phyloP scores from a whole-genome alignment of 169 alveolate genomes.

The Perkinsus olseni region DNA sequence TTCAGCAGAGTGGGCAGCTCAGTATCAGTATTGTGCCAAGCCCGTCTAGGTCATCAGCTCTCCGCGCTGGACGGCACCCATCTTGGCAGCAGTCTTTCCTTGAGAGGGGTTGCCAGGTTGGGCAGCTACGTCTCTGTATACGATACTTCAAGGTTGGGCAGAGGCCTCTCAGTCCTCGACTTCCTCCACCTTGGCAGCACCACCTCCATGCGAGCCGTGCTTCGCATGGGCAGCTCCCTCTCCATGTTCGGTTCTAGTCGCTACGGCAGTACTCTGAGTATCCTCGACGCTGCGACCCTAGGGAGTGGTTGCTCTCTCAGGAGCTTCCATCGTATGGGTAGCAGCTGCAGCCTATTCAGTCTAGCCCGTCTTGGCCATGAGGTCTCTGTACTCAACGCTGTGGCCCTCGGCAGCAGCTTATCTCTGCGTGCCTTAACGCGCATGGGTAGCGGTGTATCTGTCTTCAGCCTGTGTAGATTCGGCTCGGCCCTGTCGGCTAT shows the following conservation, averaged over 20 bases:
- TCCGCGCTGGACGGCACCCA: not conserved
- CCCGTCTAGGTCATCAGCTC: not conserved
- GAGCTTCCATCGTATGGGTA: conserved; percentile 10
- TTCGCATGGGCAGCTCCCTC: not conserved
- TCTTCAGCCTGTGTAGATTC: conserved; percentile 24
- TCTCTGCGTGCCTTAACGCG: conserved; percentile 20
- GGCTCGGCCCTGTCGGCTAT: conserved; percentile 15
- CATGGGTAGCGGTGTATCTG: conserved; percentile 8
- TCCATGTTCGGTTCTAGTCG: not conserved
- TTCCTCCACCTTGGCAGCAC: not conserved
- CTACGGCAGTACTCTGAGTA: not conserved
- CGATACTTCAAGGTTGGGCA: conserved; percentile 18
- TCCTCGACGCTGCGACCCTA: not conserved
- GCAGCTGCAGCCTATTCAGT: conserved; percentile 5
- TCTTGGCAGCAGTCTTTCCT: not conserved
- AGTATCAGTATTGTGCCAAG: not conserved
- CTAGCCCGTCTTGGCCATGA: conserved; percentile 2
- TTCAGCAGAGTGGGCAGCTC: conserved; percentile 6
- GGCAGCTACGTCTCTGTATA: conserved; percentile 12
- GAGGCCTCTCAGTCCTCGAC: not conserved
- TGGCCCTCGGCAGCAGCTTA: conserved; percentile 14
- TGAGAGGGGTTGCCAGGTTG: conserved; percentile 22
- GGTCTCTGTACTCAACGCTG: conserved; percentile 4
- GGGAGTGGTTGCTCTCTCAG: not conserved
- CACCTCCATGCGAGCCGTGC: not conserved